Percentiles rank a stretch among this genome's conserved stretches.
Evolutionary conservation across 1,284 basidiomycete genomes (phyloP).

Genomic region (Leccinum holopus): DNA sequence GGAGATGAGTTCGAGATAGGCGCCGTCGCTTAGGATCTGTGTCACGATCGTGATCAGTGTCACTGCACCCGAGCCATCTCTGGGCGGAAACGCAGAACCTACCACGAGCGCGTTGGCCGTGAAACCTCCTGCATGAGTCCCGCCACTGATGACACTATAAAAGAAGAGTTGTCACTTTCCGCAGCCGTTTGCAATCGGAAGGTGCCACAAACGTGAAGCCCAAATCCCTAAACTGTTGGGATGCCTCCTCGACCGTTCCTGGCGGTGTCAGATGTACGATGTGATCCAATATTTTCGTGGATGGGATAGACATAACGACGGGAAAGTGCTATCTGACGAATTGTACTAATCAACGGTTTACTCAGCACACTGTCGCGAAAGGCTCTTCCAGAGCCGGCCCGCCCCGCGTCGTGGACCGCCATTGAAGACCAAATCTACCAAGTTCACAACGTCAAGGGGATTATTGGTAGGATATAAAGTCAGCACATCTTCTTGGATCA

Average conservation of each 20-base stretch:
- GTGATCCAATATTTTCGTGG: conserved; percentile 60
- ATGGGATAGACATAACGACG: conserved; percentile 23
- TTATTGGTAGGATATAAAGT: no score
- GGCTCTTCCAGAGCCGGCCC: not conserved
- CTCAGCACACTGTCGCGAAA: not conserved
- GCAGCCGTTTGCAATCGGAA: not conserved
- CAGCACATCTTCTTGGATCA: no score
- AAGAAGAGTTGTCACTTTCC: not conserved
- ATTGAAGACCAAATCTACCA: not conserved
- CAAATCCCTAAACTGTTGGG: conserved; percentile 52
- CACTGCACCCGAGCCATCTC: not conserved
- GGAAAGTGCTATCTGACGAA: not conserved
- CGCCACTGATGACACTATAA: conserved; percentile 58
- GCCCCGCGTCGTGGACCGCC: not conserved
- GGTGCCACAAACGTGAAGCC: conserved; percentile 56
- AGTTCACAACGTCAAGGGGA: not conserved
- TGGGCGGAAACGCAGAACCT: conserved; percentile 15
- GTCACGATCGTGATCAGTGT: not conserved
- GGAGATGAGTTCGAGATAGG: conserved; percentile 66
- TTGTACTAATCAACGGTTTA: not conserved
- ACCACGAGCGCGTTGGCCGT: conserved; percentile 66
- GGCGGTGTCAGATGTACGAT: conserved; percentile 68
- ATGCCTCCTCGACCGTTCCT: conserved; percentile 50
- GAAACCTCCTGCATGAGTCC: conserved; percentile 59
- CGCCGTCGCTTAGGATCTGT: conserved; percentile 58